These are phyloP conservation scores for Pseudofabraea citricarpa DNA, from an alignment of 2,329 filamentous ascomycete species.

Conservation along the genomic window DNA sequence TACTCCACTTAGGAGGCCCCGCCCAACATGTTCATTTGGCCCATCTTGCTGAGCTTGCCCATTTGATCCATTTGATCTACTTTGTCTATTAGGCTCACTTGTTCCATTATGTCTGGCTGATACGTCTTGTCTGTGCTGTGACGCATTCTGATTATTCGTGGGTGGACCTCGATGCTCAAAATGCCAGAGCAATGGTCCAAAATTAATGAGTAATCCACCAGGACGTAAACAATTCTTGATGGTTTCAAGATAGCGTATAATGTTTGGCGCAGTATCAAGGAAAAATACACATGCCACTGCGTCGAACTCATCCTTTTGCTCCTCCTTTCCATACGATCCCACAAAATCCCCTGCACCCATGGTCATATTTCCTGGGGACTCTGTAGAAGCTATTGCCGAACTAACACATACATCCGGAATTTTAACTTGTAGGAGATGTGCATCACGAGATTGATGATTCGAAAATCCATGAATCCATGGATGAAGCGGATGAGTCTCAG, in stretches of 20 bases:
- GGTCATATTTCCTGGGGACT: constrained; percentile 62
- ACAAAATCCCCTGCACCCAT: constrained; percentile 95
- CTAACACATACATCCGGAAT: constrained; percentile 80
- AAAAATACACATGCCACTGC: constrained; percentile 91
- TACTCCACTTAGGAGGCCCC: too few species aligned
- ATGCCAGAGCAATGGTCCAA: constrained; percentile 92
- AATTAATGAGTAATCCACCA: constrained; percentile 80
- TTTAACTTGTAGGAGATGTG: constrained; percentile 69
- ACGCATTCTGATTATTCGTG: too few species aligned
- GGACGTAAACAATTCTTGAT: constrained; percentile 71
- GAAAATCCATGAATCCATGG: constrained; percentile 88
- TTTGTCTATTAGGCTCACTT: too few species aligned
- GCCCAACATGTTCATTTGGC: too few species aligned
- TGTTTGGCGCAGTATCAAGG: constrained; percentile 91
- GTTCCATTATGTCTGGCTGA: too few species aligned
- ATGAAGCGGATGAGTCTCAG: constrained; percentile 66
- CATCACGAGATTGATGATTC: constrained; percentile 68
- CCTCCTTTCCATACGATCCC: constrained; percentile 68
- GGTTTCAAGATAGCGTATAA: constrained; percentile 84
- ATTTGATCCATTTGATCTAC: too few species aligned
- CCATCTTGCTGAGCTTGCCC: too few species aligned
- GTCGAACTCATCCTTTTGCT: constrained; percentile 62
- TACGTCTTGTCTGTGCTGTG: too few species aligned
- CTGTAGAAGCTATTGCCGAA: constrained; percentile 37
- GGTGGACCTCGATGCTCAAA: too few species aligned